Evolutionary conservation across 306 rosid species (phyloP), one percentile per base, ranked within the genome.

Genomic region (Trifolium subterraneum): DNA sequence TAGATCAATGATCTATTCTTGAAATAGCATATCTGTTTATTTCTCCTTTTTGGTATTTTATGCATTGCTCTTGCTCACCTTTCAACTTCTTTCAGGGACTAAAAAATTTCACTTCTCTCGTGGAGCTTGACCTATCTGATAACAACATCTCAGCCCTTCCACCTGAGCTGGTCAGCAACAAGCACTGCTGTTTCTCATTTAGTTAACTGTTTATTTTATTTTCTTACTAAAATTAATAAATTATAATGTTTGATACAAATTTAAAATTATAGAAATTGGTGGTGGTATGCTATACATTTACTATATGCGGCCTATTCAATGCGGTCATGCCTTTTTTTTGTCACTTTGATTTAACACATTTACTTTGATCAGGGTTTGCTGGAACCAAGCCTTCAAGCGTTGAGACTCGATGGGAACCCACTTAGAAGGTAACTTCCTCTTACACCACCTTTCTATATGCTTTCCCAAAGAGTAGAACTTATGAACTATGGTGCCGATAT

Each of bases 341-440:
- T 31, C 44, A 66, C 56, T 47, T 64, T 36, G 67, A 58, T 83
- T 70, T 59, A 15, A 56, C 60, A 20, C 51, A 22, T 70, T 66
- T 66, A 74, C 77, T 65, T 75, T 84, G 45, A 38, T 83, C 88
- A 93, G 98, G 97, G 98, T 80, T 75, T 91, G 71, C 92, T 93
- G 63, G 98, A 93, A 80, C 84, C 92, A 23, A 88, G 75, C 86
- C 86, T 93, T 50, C 97, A 88, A 75, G 89, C 80, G 39, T 78
- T 93, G 71, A 84, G 92, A 87, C 91, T 93, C 56, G 96, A 83
- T 31, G 97, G 98, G 76, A 93, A 93, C 92, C 97, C 97, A 29
- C 84, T 93, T 75, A 87, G 98, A 91, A 91, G 98, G 98, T 93
- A 79, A 15, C 73, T 36, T 15, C 74, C 25, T 45, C 48, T 14